Base-by-base conservation (phyloP, 345 rosid genomes). In the Eucalyptus rudis region DNA sequence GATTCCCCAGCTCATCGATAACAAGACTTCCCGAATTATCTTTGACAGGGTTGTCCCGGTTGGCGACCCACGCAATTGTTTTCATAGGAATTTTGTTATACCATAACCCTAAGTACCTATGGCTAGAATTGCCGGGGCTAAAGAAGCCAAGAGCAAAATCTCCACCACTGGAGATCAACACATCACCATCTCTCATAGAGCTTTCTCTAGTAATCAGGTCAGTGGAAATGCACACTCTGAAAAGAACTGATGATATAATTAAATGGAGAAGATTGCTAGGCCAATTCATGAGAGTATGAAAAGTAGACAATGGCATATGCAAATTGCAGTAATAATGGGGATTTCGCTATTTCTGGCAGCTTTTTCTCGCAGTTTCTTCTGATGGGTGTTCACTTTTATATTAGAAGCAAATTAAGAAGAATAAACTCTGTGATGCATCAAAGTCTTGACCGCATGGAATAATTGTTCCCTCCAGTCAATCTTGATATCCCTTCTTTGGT, bases 61-160 rank as follows among this genome's bases (percentile, higher is more conserved):
- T 92, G 15, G 94, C 93, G 5, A 93, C 92, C 93, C 93, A 93
- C 0, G 88, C 92, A 7, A 89, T 86, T 2, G 92, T 90, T 40
- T 31, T 20, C 24, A 9, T 9, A 1, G 79, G 27, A 36, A 87
- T 87, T 45, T 45, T 87, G 7, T 87, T 29, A 81, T 20, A 87
- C 88, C 88, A 88, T 45, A 88, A 47, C 20, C 89, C 89, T 19
- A 66, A 24, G 59, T 88, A 88, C 59, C 43, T 25, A 5, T 49
- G 20, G 20, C 58, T 25, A 29, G 44, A 31, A 31, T 50, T 71
- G 6, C 58, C 86, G 9, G 86, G 89, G 43, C 44, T 49, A 83
- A 88, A 88, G 66, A 66, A 66, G 33, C 58, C 86, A 19, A 87
- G 84, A 16, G 45, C 88, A 47, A 87, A 87, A 25, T 40, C 27